Conservation (phyloP, 1,284 basidiomycete species). For the Tylopilus sp. region DNA sequence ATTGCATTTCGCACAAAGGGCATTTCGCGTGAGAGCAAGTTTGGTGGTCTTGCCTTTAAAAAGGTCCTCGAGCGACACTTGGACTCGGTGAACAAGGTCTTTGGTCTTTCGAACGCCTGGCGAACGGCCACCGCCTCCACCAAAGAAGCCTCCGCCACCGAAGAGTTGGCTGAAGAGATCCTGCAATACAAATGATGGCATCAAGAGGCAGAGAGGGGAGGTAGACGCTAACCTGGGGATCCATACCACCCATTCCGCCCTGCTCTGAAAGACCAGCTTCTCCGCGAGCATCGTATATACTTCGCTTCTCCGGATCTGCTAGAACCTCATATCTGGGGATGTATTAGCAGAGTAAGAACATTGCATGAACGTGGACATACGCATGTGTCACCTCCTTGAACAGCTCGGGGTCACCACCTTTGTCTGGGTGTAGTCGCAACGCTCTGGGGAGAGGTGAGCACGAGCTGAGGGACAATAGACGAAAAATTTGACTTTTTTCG, state of each 20-base stretch:
- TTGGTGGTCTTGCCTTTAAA: constrained; percentile 99
- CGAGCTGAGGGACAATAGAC: background rate
- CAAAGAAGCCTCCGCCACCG: constrained; percentile 50
- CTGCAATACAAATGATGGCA: constrained; percentile 38
- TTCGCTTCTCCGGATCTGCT: constrained; percentile 83
- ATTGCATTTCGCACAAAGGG: constrained; percentile 90
- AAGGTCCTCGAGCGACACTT: constrained; percentile 94
- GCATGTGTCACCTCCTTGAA: constrained; percentile 99
- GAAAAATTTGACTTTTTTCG: constrained; percentile 69
- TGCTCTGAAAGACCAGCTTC: constrained; percentile 87
- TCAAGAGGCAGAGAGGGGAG: background rate
- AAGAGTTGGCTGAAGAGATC: constrained; percentile 99
- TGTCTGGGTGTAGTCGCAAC: constrained; percentile 90
- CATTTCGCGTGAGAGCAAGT: constrained; percentile 92
- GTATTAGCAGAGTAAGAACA: constrained; percentile 6
- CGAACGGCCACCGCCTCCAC: constrained; percentile 57
- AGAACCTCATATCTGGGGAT: constrained; percentile 81
- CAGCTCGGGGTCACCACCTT: constrained; percentile 92
- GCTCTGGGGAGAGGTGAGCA: constrained; percentile 50
- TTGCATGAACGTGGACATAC: constrained; percentile 53
- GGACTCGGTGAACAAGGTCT: constrained; percentile 95
- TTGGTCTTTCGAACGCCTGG: constrained; percentile 94
- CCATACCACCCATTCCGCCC: constrained; percentile 93
- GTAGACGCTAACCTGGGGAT: constrained; percentile 65
- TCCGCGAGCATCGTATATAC: constrained; percentile 87